Evolutionary conservation across 305 asterid genomes (phyloP).

Genomic region (Salvia sclarea): DNA sequence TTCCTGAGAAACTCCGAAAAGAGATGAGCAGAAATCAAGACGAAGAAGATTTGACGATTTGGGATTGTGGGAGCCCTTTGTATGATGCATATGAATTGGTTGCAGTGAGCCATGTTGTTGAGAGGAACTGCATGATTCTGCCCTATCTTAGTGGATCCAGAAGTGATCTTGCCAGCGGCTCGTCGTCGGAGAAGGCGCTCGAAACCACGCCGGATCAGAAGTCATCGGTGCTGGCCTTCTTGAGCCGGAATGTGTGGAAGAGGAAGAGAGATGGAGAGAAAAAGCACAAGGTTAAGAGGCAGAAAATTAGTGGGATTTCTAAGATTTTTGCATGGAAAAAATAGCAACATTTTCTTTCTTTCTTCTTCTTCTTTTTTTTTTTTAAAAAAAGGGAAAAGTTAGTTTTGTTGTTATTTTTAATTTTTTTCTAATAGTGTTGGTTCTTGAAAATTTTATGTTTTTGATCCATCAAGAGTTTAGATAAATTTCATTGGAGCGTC

Average conservation of each 20-base stretch:
- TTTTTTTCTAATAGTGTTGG: too few relatives aligned
- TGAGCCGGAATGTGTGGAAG: constrained; percentile 26
- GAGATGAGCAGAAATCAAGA: constrained; percentile 16
- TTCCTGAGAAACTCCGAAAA: neutral
- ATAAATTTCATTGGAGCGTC: too few relatives aligned
- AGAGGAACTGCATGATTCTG: constrained; percentile 48
- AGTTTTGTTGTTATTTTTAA: too few relatives aligned
- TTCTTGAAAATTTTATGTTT: neutral
- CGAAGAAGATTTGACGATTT: constrained; percentile 31
- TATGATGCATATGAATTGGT: constrained; percentile 68
- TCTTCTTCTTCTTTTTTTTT: neutral
- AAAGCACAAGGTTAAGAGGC: constrained; percentile 30
- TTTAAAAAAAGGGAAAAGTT: too few relatives aligned
- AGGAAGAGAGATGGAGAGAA: constrained; percentile 34
- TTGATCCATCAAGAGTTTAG: neutral
- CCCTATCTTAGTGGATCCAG: constrained; percentile 46
- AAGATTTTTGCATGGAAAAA: constrained; percentile 36
- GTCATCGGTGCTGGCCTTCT: constrained; percentile 29
- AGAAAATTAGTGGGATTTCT: constrained; percentile 28
- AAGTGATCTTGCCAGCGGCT: neutral
- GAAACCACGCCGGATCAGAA: constrained; percentile 9
- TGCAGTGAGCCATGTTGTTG: constrained; percentile 52
- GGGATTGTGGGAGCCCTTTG: constrained; percentile 81
- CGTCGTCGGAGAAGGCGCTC: constrained; percentile 5
- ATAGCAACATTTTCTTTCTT: neutral